phyloP scores from a whole-genome alignment of 192 early-diverging fungal species.

The Allomyces macrogynus region DNA sequence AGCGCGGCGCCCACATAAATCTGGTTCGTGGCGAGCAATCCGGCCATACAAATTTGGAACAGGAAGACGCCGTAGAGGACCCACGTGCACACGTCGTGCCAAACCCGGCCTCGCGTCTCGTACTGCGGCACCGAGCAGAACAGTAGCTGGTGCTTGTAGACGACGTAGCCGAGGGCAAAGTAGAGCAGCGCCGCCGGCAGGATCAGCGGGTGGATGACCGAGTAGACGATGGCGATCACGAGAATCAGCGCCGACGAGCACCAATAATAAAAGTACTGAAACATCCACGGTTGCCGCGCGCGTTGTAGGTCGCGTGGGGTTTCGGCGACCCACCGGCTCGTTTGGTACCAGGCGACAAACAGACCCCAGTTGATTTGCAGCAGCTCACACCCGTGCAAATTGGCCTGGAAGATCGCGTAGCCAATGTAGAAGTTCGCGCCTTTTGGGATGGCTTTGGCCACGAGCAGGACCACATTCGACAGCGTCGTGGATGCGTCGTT shows the following conservation, averaged over 20 bases:
- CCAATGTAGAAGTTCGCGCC: not conserved
- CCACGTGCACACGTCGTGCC: slow-evolving; percentile 29
- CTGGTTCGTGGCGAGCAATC: slow-evolving; percentile 26
- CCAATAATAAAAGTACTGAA: not conserved
- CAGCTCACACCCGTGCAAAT: not conserved
- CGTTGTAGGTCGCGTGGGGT: too few relatives aligned
- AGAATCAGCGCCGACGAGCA: slow-evolving; percentile 14
- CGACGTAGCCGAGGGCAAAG: slow-evolving; percentile 24
- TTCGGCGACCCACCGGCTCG: too few relatives aligned
- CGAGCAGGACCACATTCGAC: not conserved
- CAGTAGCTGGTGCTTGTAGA: slow-evolving; percentile 40
- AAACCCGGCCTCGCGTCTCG: slow-evolving; percentile 31
- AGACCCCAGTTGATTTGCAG: too few relatives aligned
- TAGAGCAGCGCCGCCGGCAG: slow-evolving; percentile 29
- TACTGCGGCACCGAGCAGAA: slow-evolving; percentile 38
- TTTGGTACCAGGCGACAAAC: too few relatives aligned
- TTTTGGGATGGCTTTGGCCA: not conserved
- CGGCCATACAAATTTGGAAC: slow-evolving; percentile 33
- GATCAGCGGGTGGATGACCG: slow-evolving; percentile 34
- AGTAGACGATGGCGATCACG: slow-evolving; percentile 39
- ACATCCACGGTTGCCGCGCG: not conserved
- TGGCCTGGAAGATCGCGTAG: not conserved
- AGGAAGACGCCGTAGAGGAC: slow-evolving; percentile 32
- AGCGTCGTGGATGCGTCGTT: not conserved
- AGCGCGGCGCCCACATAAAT: slow-evolving; percentile 17